A percentile compares a stretch with the other conserved stretches of the same genome.
Evolutionary conservation across 1,284 basidiomycete species (phyloP).

Genomic region (Trichosporon sp.): DNA sequence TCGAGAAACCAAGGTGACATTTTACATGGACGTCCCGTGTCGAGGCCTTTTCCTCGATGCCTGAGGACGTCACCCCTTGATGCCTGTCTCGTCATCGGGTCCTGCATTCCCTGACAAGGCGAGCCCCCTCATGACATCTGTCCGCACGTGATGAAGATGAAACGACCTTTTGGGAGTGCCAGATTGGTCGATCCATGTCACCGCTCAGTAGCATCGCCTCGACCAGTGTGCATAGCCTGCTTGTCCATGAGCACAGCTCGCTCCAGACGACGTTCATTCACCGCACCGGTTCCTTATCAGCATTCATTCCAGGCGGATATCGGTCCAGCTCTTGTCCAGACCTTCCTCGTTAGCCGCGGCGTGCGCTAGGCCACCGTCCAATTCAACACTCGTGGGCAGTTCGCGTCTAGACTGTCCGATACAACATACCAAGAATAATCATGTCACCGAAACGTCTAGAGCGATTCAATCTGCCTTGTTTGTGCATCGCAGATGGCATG

Average conservation of each 20-base stretch:
- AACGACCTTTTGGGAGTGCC: not conserved
- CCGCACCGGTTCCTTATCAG: too few species aligned
- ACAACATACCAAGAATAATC: not conserved
- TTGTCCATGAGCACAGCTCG: too few species aligned
- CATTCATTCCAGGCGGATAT: too few species aligned
- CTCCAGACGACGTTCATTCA: too few species aligned
- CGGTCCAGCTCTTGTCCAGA: too few species aligned
- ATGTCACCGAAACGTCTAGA: not conserved
- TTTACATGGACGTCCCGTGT: conserved; percentile 2
- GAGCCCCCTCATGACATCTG: not conserved
- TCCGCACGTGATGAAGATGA: not conserved
- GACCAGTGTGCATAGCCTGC: too few species aligned
- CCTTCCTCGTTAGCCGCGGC: too few species aligned
- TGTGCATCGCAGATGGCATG: not conserved
- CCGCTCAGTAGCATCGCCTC: too few species aligned
- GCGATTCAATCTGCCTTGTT: not conserved
- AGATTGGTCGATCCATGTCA: too few species aligned
- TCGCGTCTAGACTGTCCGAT: too few species aligned
- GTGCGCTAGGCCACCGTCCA: too few species aligned
- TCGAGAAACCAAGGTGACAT: not conserved
- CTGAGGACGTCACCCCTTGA: not conserved
- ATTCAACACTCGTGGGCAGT: too few species aligned
- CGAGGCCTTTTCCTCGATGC: not conserved
- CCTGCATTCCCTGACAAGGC: not conserved
- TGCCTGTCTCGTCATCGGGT: not conserved